Base-by-base conservation (phyloP, 2,329 filamentous ascomycete genomes). In the Ceratocystis huliohia region DNA sequence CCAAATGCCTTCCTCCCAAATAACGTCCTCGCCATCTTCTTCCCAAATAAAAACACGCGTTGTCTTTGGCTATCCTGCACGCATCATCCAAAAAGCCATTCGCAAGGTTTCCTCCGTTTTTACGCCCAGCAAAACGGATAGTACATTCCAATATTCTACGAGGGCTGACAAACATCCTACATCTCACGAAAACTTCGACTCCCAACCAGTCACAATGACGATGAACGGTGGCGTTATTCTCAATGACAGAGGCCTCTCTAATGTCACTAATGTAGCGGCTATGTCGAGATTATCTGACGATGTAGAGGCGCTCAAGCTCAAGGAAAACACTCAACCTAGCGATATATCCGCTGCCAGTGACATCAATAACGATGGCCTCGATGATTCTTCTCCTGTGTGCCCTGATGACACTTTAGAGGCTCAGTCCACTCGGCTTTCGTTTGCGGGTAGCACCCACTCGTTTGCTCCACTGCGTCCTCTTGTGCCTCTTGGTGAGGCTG, bases 401-500 rank as follows among this genome's bases (percentile, higher is more conserved):
- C 7, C 53, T 13, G 64, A 67, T 44, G 66, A 66, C 20, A 30
- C 33, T 4, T 37, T 45, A 22, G 66, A 67, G 45, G 48, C 22
- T 1, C 59, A 64, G 48, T 68, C 66, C 30, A 48, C 28, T 8
- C 61, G 66, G 25, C 48, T 65, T 28, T 68, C 66, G 37, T 65
- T 68, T 50, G 48, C 64, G n/a, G 64, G 66, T 65, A 65, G 66
- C 61, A 44, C 64, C 50, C 64, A 68, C 61, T 68, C 66, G 30
- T 65, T 68, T 64, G 64, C 65, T 45, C 67, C 67, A 6, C 61
- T 68, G 33, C 61, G 67, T 20, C 67, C 67, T 25, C 62, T 68
- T n/a, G 67, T 68, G 25, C 67, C 67, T 53, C 67, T 68, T n/a
- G 64, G 67, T 6, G 65, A 68, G n/a, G 64, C 69, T 30, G 66